A percentile compares a stretch with the other conserved stretches of the same genome.
phyloP scores from a whole-genome alignment of 2,329 filamentous ascomycete genomes.

The Exophiala phaeomuriformis region DNA sequence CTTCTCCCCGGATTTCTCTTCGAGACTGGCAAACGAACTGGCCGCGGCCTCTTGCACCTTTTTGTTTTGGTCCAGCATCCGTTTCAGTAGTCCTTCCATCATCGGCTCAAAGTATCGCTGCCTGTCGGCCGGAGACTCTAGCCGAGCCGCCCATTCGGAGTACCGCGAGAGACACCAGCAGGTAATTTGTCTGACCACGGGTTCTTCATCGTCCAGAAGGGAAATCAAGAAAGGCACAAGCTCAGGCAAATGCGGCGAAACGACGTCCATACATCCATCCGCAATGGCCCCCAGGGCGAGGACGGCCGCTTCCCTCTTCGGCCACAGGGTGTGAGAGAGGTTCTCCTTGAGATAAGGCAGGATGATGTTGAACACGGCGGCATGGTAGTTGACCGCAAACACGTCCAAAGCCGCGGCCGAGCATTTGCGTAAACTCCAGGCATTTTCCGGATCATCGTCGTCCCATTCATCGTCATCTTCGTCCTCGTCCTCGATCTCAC shows the following conservation, averaged over 20 bases:
- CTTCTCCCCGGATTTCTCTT: slow-evolving; percentile 79
- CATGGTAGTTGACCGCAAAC: slow-evolving; percentile 82
- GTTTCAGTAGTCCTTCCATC: slow-evolving; percentile 90
- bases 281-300: slow-evolving; percentile 90
- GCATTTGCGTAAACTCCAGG: slow-evolving; percentile 94
- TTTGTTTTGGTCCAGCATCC: slow-evolving; percentile 97
- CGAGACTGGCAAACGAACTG: slow-evolving; percentile 90
- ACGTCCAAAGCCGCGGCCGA: slow-evolving; percentile 92
- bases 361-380: slow-evolving; percentile 81
- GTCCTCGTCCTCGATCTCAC: slow-evolving; percentile 70
- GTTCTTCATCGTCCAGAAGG: slow-evolving; percentile 74
- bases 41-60: slow-evolving; percentile 94
- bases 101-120: slow-evolving; percentile 82
- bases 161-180: slow-evolving; percentile 96
- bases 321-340: slow-evolving; percentile 82
- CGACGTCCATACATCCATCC: slow-evolving; percentile 84
- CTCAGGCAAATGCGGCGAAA: slow-evolving; percentile 83
- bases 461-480: slow-evolving; percentile 62
- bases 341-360: slow-evolving; percentile 88
- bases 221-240: slow-evolving; percentile 85
- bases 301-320: slow-evolving; percentile 85
- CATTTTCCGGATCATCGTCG: slow-evolving; percentile 71
- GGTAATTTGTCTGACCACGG: slow-evolving; percentile 90
- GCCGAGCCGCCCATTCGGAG: slow-evolving; percentile 79
- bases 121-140: slow-evolving; percentile 60